Evolutionary conservation across 371 early-diverging fungal genomes (phyloP).

Genomic region (Vairimorpha ceranae): DNA sequence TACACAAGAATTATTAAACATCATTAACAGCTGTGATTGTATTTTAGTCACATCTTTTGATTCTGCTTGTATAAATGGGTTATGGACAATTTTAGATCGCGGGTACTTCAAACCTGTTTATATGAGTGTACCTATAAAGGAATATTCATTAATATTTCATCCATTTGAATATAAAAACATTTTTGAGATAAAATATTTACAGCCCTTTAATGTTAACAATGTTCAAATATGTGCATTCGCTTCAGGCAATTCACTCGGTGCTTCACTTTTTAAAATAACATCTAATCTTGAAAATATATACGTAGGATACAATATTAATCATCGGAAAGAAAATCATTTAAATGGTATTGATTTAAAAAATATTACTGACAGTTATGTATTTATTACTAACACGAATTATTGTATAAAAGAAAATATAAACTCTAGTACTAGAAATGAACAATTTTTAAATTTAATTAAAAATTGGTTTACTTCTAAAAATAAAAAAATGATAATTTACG

Average conservation of each 20-base stretch:
- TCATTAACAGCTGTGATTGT: conserved; percentile 70
- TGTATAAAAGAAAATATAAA: conserved; percentile 64
- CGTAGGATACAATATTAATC: conserved; percentile 87
- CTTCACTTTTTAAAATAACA: conserved; percentile 86
- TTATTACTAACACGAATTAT: conserved; percentile 72
- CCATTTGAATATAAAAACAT: conserved; percentile 55
- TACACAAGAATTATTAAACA: conserved; percentile 21
- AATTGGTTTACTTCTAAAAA: conserved; percentile 64
- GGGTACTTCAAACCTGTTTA: conserved; percentile 78
- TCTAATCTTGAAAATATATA: conserved; percentile 82
- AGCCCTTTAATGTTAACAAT: conserved; percentile 75
- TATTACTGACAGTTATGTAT: conserved; percentile 71
- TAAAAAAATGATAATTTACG: conserved; percentile 78
- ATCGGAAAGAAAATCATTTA: conserved; percentile 72
- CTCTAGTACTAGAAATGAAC: conserved; percentile 48
- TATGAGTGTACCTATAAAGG: conserved; percentile 80
- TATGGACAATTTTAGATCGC: conserved; percentile 72
- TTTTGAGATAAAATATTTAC: conserved; percentile 75
- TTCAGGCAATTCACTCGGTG: conserved; percentile 91
- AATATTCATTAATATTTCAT: conserved; percentile 58
- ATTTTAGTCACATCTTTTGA: conserved; percentile 82
- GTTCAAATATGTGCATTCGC: conserved; percentile 79
- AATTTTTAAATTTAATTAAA: conserved; percentile 61
- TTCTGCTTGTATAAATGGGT: conserved; percentile 76
- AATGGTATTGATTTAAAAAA: conserved; percentile 69